Percentiles rank a stretch among this genome's conserved stretches.
Conservation (phyloP, 2,329 filamentous ascomycete genomes). For the Mycosphaerella sp. region DNA sequence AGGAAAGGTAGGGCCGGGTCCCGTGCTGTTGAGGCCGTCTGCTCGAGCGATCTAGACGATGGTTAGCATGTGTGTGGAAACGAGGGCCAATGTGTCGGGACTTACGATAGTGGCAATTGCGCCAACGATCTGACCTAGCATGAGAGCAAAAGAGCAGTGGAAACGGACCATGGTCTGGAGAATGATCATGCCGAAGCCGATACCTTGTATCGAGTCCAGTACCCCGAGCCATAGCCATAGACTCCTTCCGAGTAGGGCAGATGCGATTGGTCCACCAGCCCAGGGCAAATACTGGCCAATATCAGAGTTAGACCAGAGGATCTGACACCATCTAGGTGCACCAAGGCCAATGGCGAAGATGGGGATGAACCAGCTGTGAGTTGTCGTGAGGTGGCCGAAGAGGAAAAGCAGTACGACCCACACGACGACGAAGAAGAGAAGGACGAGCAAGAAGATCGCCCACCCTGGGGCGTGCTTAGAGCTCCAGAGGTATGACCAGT, state of each 20-base stretch:
- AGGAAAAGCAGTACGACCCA: conserved; percentile 50
- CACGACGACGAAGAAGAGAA: conserved; percentile 49
- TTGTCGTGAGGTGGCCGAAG: conserved; percentile 51
- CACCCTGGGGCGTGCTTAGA: conserved; percentile 51
- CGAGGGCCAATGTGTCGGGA: not conserved
- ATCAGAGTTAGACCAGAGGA: conserved; percentile 57
- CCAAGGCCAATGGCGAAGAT: conserved; percentile 61
- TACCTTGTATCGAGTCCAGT: conserved; percentile 58
- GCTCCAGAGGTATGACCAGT: conserved; percentile 59
- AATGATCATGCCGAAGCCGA: conserved; percentile 63
- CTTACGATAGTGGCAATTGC: conserved; percentile 52
- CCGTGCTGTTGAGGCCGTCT: conserved; percentile 54
- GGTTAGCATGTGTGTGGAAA: not conserved
- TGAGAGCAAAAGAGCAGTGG: conserved; percentile 57
- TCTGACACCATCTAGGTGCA: conserved; percentile 61
- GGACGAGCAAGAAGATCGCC: conserved; percentile 51
- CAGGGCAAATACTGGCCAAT: conserved; percentile 58
- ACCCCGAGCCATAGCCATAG: conserved; percentile 64
- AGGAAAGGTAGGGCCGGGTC: conserved; percentile 57
- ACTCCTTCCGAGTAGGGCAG: conserved; percentile 51
- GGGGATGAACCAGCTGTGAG: conserved; percentile 60
- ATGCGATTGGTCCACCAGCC: conserved; percentile 49
- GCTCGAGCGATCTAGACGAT: conserved; percentile 45
- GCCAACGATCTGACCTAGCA: conserved; percentile 57
- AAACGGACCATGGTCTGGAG: conserved; percentile 54